Conservation (phyloP, 345 rosid species). For the Noccaea caerulescens region DNA sequence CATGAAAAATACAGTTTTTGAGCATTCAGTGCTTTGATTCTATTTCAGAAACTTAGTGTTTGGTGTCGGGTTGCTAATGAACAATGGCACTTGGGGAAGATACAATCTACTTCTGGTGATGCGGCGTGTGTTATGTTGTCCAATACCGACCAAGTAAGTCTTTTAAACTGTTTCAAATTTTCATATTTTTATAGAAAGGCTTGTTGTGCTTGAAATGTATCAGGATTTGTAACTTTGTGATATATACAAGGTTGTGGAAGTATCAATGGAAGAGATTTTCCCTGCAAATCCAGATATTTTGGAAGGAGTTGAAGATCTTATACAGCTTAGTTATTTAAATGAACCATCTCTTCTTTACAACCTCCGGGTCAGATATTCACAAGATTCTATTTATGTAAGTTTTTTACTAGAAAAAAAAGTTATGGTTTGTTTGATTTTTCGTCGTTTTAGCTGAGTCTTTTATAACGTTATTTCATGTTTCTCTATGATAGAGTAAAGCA, state of each 20-base stretch:
- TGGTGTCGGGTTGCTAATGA: slow-evolving; percentile 71
- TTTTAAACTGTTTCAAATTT: background rate
- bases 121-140: slow-evolving; percentile 59
- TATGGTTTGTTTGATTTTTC: slow-evolving; percentile 16
- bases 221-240: slow-evolving; percentile 14
- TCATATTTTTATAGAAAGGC: too few species aligned
- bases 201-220: background rate
- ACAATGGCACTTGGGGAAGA: slow-evolving; percentile 70
- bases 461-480: slow-evolving; percentile 33
- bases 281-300: slow-evolving; percentile 95
- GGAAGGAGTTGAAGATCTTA: slow-evolving; percentile 85
- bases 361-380: slow-evolving; percentile 71
- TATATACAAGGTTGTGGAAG: slow-evolving; percentile 62
- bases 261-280: slow-evolving; percentile 65
- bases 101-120: slow-evolving; percentile 66
- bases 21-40: slow-evolving; percentile 3
- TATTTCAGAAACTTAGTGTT: slow-evolving; percentile 66
- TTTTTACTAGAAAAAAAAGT: slow-evolving; percentile 42
- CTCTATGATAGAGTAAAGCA: slow-evolving; percentile 70
- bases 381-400: slow-evolving; percentile 84
- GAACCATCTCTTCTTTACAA: slow-evolving; percentile 93
- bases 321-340: slow-evolving; percentile 90
- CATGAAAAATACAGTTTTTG: background rate
- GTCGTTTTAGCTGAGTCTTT: slow-evolving; percentile 9
- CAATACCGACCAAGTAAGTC: slow-evolving; percentile 62